Conservation (phyloP, 805 yeast species). For the Metschnikowia gelsemii region DNA sequence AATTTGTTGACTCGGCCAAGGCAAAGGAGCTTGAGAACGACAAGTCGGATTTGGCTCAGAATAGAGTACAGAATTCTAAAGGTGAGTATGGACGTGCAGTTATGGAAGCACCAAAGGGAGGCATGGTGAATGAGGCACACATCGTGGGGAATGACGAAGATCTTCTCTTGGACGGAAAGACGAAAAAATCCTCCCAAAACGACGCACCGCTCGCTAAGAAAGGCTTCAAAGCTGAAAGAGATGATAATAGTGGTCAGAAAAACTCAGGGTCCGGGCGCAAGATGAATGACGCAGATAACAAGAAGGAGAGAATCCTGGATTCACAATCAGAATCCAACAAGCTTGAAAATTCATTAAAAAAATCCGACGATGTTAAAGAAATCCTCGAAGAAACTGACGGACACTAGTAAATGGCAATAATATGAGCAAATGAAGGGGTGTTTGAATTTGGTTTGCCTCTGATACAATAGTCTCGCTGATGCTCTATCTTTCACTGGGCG, state of each 20-base stretch:
- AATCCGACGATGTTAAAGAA: slow-evolving; percentile 8
- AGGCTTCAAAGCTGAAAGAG: slow-evolving; percentile 16
- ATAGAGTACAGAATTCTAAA: slow-evolving; percentile 38
- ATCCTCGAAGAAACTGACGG: slow-evolving; percentile 13
- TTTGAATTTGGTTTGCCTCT: no score
- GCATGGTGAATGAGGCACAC: slow-evolving; percentile 46
- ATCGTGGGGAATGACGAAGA: slow-evolving; percentile 43
- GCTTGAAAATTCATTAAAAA: slow-evolving; percentile 3
- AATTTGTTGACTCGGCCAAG: slow-evolving; percentile 27
- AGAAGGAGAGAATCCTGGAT: not conserved
- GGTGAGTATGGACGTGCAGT: slow-evolving; percentile 42
- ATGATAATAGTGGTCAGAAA: slow-evolving; percentile 2
- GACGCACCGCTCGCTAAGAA: slow-evolving; percentile 4
- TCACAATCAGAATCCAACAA: not conserved
- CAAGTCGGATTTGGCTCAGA: slow-evolving; percentile 38
- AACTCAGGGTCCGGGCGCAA: not conserved
- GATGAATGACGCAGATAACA: not conserved
- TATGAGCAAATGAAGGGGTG: no score
- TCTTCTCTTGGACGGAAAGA: slow-evolving; percentile 20
- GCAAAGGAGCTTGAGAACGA: slow-evolving; percentile 34
- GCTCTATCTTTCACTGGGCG: no score
- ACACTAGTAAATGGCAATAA: not conserved
- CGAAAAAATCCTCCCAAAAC: slow-evolving; percentile 8
- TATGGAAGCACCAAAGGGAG: slow-evolving; percentile 47
- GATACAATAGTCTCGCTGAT: no score